Percentiles rank a stretch among this genome's conserved stretches.
Evolutionary conservation across 2,329 filamentous ascomycete species (phyloP).

Genomic region (Diaporthe batatas): DNA sequence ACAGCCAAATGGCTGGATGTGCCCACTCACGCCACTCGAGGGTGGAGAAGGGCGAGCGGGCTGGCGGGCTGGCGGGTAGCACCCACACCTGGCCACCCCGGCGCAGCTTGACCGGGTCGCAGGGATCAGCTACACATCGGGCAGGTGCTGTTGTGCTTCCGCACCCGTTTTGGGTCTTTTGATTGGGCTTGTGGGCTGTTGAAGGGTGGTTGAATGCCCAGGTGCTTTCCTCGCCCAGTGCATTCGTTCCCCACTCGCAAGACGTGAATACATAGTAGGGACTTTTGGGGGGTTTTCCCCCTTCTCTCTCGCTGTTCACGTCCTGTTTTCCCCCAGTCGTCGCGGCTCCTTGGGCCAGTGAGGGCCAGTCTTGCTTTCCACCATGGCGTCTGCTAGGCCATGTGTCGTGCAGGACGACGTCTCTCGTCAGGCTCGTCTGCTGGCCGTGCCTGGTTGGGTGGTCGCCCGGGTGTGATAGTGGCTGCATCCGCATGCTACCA

Average conservation of each 20-base stretch:
- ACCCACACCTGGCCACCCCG: background rate
- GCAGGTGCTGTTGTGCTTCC: constrained; percentile 17
- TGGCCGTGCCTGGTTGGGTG: background rate
- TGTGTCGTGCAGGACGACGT: background rate
- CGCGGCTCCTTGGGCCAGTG: constrained; percentile 32
- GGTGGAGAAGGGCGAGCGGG: constrained; percentile 2
- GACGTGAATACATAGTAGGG: too few species aligned
- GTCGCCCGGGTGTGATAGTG: constrained; percentile 20
- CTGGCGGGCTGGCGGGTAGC: too few species aligned
- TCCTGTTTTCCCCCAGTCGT: background rate
- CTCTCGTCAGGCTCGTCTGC: too few species aligned
- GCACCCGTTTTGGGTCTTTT: background rate
- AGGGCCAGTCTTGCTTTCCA: constrained; percentile 4
- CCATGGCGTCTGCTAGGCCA: constrained; percentile 24
- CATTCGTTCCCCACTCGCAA: too few species aligned
- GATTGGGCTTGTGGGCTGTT: background rate
- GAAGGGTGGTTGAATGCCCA: background rate
- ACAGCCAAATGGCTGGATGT: background rate
- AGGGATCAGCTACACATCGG: constrained; percentile 5
- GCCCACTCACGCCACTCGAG: background rate
- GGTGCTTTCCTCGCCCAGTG: too few species aligned
- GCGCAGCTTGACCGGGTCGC: background rate
- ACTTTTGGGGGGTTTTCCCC: too few species aligned
- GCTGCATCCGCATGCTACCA: constrained; percentile 29
- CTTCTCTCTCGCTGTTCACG: background rate